Evolutionary conservation across 192 early-diverging fungal species (phyloP).

Genomic region (Backusella luteola): DNA sequence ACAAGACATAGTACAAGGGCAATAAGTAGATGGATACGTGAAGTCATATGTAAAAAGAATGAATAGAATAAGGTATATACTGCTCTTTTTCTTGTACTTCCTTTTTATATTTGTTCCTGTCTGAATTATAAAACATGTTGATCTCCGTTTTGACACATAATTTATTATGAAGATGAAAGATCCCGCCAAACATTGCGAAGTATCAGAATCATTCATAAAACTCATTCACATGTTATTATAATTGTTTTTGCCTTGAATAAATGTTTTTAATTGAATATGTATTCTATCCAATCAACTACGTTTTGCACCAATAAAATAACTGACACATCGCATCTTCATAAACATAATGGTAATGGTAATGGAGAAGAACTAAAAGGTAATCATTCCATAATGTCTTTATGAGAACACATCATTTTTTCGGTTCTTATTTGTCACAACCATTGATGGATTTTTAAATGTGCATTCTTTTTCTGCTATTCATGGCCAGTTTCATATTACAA

Average conservation of each 20-base stretch:
- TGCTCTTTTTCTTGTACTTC: background rate
- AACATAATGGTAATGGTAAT: background rate
- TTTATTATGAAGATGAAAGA: background rate
- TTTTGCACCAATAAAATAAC: background rate
- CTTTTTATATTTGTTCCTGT: background rate
- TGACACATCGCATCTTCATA: background rate
- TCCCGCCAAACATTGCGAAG: background rate
- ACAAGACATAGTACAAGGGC: background rate
- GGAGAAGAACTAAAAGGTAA: background rate
- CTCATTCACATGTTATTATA: background rate
- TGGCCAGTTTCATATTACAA: background rate
- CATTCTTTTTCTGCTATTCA: background rate
- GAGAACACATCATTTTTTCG: background rate
- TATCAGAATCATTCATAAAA: background rate
- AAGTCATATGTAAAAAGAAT: background rate
- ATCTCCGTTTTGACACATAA: conserved; percentile 8
- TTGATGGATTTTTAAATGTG: background rate
- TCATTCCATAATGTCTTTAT: background rate
- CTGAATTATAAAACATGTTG: conserved; percentile 2
- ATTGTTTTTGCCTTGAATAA: background rate
- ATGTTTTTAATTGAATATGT: background rate
- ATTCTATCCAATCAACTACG: background rate
- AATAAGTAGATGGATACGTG: background rate
- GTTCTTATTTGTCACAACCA: background rate
- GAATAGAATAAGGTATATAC: background rate